Base-by-base conservation (phyloP, 2,329 filamentous ascomycete genomes). In the Microcyclospora tardicrescens region DNA sequence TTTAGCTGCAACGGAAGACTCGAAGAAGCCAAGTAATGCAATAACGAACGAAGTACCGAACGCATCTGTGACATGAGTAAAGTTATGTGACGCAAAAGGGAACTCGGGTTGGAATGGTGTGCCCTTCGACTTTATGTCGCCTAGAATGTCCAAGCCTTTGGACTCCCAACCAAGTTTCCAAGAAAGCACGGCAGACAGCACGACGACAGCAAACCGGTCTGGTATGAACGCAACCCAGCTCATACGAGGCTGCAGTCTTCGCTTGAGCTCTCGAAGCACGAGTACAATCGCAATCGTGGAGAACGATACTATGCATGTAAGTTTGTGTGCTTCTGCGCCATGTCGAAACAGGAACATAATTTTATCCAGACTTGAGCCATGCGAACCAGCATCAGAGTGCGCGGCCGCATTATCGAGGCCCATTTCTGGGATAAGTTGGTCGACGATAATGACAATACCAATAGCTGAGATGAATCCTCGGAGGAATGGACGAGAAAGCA, bases 391-490 rank as follows among this genome's bases (percentile, higher is more conserved):
- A 2, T 67, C 65, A 2, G 53, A 57, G 12, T 79, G 63, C 37
- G 75, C 76, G 0, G 86, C 84, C 13, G 77, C 61, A 1, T 70
- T 64, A 29, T 69, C 71, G 15, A 98, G 69, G 1, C 91, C 91
- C 52, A 93, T 72, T 60, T 96, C 86, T 0, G 89, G 87, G 38
- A 95, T 83, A 33, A 94, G 66, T 62, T 98, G 91, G 59, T 96
- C 91, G 28, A 96, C 84, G 30, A 93, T 77, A 56, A 98, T 96
- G 47, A 96, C 87, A 40, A 95, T 84, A 35, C 91, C 91, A 57
- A 98, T 93, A 36, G 91, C 91, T 41, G 84, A 94, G 62, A 98
- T 95, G 64, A 98, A 98, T 1, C 91, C 91, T 43, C 91, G 73
- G 40, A 96, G 64, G 52, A 98, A 96, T 1, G 91, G 91, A 28